Percentiles rank a stretch among this genome's conserved stretches.
Conservation (phyloP, 2,329 filamentous ascomycete genomes). For the Thelonectria olida region DNA sequence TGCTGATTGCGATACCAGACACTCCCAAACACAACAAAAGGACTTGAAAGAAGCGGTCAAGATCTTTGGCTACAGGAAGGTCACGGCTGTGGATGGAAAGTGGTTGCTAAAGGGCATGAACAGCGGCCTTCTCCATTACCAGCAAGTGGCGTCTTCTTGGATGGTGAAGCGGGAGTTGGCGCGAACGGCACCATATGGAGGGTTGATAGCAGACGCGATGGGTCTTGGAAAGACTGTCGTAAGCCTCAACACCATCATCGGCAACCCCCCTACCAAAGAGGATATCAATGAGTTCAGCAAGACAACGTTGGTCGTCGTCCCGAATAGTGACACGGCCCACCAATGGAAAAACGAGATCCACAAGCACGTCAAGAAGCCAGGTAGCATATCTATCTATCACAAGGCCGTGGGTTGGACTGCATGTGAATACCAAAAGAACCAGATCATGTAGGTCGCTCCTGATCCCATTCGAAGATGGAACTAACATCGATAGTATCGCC, state of each 20-base stretch:
- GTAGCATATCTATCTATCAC: constrained; percentile 20
- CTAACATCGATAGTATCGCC: constrained; percentile 37
- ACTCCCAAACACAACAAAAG: constrained; percentile 7
- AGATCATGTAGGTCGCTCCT: constrained; percentile 19
- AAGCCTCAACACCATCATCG: constrained; percentile 77
- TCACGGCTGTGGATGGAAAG: not conserved
- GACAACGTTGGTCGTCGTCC: constrained; percentile 46
- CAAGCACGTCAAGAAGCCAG: constrained; percentile 30
- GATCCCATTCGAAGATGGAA: not conserved
- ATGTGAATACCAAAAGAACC: not conserved
- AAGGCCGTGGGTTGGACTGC: not conserved
- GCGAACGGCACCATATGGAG: constrained; percentile 59
- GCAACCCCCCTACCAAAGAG: constrained; percentile 57
- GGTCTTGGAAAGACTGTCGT: constrained; percentile 77
- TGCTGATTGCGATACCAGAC: constrained; percentile 15
- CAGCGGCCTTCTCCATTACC: constrained; percentile 53
- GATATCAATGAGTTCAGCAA: constrained; percentile 47
- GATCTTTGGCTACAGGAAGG: constrained; percentile 31
- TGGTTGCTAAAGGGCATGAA: constrained; percentile 34
- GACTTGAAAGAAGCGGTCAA: constrained; percentile 27
- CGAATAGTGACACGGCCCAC: constrained; percentile 24
- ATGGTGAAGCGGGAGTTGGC: constrained; percentile 62
- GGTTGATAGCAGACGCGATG: constrained; percentile 70
- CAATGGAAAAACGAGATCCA: constrained; percentile 45
- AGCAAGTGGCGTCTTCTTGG: constrained; percentile 61